Evolutionary conservation across 148 eudicot species (phyloP).

Genomic region (Rhododendron kiyosumense): DNA sequence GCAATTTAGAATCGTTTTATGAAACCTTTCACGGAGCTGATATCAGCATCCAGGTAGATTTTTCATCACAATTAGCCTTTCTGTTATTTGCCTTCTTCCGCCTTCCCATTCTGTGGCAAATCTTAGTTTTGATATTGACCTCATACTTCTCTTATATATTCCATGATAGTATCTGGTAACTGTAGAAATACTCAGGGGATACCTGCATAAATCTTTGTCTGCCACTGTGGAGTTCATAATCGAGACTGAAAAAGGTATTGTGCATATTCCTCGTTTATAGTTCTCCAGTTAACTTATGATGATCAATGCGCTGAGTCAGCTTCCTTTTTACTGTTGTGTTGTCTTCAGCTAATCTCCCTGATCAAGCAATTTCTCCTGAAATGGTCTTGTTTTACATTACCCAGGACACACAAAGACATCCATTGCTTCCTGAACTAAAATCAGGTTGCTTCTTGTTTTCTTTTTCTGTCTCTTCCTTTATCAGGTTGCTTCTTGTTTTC

Average conservation of each 20-base stretch:
- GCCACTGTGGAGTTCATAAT: slow-evolving; percentile 68
- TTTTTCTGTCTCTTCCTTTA: not conserved
- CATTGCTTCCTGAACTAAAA: slow-evolving; percentile 64
- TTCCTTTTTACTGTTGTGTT: slow-evolving; percentile 1
- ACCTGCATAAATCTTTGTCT: slow-evolving; percentile 63
- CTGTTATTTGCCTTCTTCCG: not conserved
- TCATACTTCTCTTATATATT: slow-evolving; percentile 9
- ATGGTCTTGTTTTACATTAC: slow-evolving; percentile 69
- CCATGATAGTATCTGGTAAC: slow-evolving; percentile 57
- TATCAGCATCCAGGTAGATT: slow-evolving; percentile 65
- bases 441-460: slow-evolving; percentile 39
- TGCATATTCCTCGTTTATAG: not conserved
- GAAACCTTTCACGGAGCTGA: slow-evolving; percentile 79
- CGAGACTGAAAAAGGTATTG: slow-evolving; percentile 56
- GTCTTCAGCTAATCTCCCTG: slow-evolving; percentile 50
- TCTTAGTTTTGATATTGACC: not conserved
- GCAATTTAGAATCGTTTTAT: slow-evolving; percentile 41
- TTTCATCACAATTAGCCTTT: not conserved
- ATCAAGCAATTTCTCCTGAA: slow-evolving; percentile 64
- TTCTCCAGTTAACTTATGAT: not conserved
- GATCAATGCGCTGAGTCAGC: not conserved
- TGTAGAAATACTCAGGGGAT: slow-evolving; percentile 61
- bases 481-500: slow-evolving; percentile 38
- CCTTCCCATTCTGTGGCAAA: not conserved
- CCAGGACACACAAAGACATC: slow-evolving; percentile 78